These are phyloP conservation scores for Entomortierella beljakovae DNA, from an alignment of 192 early-diverging fungal species.

Conservation along the genomic window DNA sequence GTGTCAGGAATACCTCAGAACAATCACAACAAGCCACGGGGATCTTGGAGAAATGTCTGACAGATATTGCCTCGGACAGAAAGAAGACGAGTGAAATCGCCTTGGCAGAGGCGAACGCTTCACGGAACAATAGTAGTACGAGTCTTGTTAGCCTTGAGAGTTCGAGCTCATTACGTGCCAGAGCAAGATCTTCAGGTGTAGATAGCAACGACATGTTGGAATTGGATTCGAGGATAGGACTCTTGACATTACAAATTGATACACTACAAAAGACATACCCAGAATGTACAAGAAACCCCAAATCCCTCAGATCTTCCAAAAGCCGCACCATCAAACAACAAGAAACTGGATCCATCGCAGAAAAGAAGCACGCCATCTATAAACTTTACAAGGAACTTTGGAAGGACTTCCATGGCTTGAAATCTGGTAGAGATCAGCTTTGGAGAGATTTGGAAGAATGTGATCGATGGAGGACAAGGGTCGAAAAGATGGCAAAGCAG, in stretches of 20 bases:
- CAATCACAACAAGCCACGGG: conserved; percentile 21
- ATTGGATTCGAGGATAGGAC: conserved; percentile 36
- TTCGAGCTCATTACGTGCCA: not conserved
- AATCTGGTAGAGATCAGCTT: conserved; percentile 39
- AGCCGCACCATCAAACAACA: conserved; percentile 6
- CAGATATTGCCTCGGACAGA: conserved; percentile 30
- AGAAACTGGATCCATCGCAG: conserved; percentile 31
- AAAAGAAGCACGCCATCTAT: conserved; percentile 29
- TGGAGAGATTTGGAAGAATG: conserved; percentile 45
- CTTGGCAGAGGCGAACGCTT: not conserved
- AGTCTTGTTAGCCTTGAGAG: conserved; percentile 17
- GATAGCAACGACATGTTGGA: conserved; percentile 55
- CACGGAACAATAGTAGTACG: conserved; percentile 10
- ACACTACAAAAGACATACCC: conserved; percentile 38
- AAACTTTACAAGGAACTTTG: conserved; percentile 23
- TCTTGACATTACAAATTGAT: conserved; percentile 35
- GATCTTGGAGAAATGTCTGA: conserved; percentile 32
- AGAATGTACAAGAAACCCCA: conserved; percentile 27
- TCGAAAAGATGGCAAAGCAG: conserved; percentile 52
- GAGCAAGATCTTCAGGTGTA: conserved; percentile 7
- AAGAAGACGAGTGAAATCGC: conserved; percentile 12
- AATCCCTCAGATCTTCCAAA: not conserved
- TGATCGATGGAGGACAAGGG: conserved; percentile 41
- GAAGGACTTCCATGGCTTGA: conserved; percentile 15
- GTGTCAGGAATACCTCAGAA: conserved; percentile 28